Evolutionary conservation across 106 monocot species (phyloP).

Genomic region (Gastrodia elata): DNA sequence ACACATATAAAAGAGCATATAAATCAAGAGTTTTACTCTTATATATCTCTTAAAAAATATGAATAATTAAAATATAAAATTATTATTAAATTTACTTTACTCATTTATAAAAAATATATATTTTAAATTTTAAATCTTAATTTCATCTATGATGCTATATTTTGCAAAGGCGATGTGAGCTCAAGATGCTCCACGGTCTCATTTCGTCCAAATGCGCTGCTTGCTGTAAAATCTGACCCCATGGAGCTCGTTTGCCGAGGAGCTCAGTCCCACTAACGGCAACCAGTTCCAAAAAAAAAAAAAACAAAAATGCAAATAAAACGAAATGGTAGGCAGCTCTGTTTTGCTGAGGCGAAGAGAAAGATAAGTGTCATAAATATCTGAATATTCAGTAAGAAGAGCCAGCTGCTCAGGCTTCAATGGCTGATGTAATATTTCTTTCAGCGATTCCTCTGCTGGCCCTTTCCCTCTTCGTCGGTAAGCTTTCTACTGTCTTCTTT

Average conservation of each 20-base stretch:
- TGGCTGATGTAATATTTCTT: conserved; percentile 6
- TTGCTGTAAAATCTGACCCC: not conserved
- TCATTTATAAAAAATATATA: no score
- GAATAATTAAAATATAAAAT: no score
- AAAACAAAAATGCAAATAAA: not conserved
- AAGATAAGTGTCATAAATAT: not conserved
- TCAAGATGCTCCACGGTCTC: not conserved
- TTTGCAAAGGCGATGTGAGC: not conserved
- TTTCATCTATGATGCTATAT: no score
- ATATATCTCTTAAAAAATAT: no score
- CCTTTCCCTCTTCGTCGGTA: conserved; percentile 5
- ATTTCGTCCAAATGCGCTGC: not conserved
- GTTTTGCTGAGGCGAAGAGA: not conserved
- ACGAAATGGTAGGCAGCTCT: no score
- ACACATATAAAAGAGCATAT: no score
- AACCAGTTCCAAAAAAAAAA: not conserved
- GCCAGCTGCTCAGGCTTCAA: not conserved
- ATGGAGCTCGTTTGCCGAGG: conserved; percentile 4
- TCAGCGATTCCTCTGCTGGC: conserved; percentile 1
- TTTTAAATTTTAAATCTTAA: no score
- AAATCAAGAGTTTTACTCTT: no score
- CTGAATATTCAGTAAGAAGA: not conserved
- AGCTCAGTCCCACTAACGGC: not conserved
- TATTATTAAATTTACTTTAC: no score
- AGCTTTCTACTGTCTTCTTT: conserved; percentile 1